Percentiles rank a stretch among this genome's conserved stretches.
phyloP scores from a whole-genome alignment of 345 rosid species.

The Lepidium aucheri region DNA sequence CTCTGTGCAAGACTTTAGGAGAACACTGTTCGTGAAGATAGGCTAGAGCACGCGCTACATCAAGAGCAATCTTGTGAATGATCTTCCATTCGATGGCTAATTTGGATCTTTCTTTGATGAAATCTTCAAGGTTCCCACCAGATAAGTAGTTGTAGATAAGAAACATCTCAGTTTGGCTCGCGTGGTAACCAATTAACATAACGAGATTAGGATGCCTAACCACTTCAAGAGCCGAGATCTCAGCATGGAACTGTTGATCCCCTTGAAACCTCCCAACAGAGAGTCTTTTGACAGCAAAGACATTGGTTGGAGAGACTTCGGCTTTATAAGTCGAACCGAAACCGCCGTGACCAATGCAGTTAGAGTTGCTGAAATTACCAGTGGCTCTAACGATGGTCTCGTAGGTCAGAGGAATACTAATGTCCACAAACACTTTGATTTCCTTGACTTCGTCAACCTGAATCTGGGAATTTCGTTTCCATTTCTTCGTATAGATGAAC shows the following conservation, averaged over 20 bases:
- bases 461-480: conserved; percentile 32
- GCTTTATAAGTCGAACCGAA: conserved; percentile 61
- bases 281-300: conserved; percentile 50
- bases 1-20: conserved; percentile 88
- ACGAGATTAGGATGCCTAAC: conserved; percentile 53
- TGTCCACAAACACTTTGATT: conserved; percentile 39
- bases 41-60: conserved; percentile 76
- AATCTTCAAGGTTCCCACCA: conserved; percentile 54
- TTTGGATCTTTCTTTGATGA: conserved; percentile 47
- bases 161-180: conserved; percentile 57
- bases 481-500: conserved; percentile 39
- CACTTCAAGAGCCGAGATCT: conserved; percentile 46
- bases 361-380: conserved; percentile 39
- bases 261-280: conserved; percentile 59
- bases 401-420: conserved; percentile 35
- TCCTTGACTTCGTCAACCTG: conserved; percentile 31
- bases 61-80: conserved; percentile 83
- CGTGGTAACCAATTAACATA: conserved; percentile 47
- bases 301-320: conserved; percentile 33
- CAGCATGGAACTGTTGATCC: conserved; percentile 51
- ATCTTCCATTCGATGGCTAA: conserved; percentile 52
- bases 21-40: conserved; percentile 84
- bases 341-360: conserved; percentile 58
- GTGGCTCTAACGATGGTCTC: conserved; percentile 53
- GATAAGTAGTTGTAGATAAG: conserved; percentile 56